Evolutionary conservation across 2,329 filamentous ascomycete species (phyloP), one percentile per base, ranked within the genome.

Genomic region (Aspergillus texensis): DNA sequence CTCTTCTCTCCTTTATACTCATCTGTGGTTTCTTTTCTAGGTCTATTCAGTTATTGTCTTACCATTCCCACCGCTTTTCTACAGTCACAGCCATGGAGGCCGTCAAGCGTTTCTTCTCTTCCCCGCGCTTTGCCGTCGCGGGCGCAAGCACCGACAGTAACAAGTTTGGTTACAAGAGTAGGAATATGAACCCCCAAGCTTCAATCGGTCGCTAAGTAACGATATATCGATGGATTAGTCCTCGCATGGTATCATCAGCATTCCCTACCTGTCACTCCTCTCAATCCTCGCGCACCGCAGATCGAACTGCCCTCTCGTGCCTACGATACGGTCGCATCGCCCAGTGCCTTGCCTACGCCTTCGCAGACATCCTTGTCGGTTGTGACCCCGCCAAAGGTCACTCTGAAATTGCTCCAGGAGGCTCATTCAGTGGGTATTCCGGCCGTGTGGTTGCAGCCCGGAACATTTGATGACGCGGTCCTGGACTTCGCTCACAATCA

Each of bases 161-260:
- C 75, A 97, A 97, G 78, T 97, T 91, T 74, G 94, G 95, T 28
- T 91, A 97, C 79, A 94, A 93, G 82, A 89, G 93, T 94, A 78
- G 62, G 81, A 73, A 41, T 24, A 57, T 52, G 14, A 41, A 41
- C 32, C 21, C 45, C 21, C 21, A 28, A 14, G 12, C 12, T 48
- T 58, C 16, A n/a, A 34, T 9, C 30, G 54, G 57, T 55, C 46
- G 57, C 41, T 10, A 26, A 19, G 34, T 41, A 21, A 21, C n/a
- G 10, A 32, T 55, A 21, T 6, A 14, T 26, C 65, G 11, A 69
- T 64, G 61, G 43, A 65, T 53, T 73, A 96, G 93, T 98, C 69
- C 92, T 97, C 75, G 87, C 87, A 16, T 98, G 94, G 94, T 98
- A 98, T 78, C 86, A 92, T 61, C 76, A 83, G 39, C 92, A 93